Evolutionary conservation across 257 asterid genomes (phyloP).

Genomic region (Ajuga chamaepitys): DNA sequence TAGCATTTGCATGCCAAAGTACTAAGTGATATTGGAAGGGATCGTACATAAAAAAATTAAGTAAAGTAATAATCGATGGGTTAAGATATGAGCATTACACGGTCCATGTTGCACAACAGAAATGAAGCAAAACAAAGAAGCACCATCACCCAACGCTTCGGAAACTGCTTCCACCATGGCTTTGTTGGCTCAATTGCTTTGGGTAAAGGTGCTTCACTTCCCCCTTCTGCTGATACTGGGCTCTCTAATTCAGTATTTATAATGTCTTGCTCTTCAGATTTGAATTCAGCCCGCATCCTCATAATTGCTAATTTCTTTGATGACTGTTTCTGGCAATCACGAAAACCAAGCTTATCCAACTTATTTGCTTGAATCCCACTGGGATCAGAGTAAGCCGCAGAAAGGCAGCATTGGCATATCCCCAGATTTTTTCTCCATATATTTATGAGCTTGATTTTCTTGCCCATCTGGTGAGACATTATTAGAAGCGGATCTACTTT

Average conservation of each 20-base stretch:
- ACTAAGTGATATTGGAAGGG: constrained; percentile 10
- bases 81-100: constrained; percentile 43
- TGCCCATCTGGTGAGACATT: constrained; percentile 19
- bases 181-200: constrained; percentile 42
- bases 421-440: constrained; percentile 31
- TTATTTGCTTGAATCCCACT: constrained; percentile 38
- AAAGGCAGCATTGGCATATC: constrained; percentile 28
- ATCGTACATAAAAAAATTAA: not conserved
- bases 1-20: not conserved
- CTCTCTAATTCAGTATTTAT: constrained; percentile 43
- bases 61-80: not conserved
- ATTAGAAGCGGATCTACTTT: constrained; percentile 24
- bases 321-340: constrained; percentile 33
- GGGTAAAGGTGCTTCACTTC: constrained; percentile 34
- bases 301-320: constrained; percentile 38
- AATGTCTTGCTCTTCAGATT: constrained; percentile 67
- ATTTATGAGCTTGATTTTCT: constrained; percentile 19
- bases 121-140: constrained; percentile 90
- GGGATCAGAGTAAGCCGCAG: constrained; percentile 28
- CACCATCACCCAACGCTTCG: constrained; percentile 95
- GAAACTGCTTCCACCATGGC: constrained; percentile 73
- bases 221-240: constrained; percentile 48
- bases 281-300: constrained; percentile 73
- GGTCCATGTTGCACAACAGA: constrained; percentile 98
- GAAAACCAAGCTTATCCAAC: constrained; percentile 42